phyloP scores from a whole-genome alignment of 1,284 basidiomycete genomes.

The Golubevia pallescens region DNA sequence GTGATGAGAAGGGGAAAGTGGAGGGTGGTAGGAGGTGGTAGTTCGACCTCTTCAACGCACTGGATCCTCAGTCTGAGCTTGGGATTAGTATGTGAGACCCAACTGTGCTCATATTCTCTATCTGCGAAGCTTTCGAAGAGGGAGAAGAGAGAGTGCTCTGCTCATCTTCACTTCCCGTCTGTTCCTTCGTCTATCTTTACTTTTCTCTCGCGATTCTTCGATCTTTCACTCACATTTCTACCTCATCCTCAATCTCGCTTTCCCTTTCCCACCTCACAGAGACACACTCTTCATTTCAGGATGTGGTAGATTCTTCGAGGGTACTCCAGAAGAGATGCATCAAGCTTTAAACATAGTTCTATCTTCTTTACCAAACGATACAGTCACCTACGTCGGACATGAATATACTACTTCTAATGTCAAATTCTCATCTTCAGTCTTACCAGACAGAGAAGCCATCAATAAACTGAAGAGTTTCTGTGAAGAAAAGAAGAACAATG shows the following conservation, averaged over 20 bases:
- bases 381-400: conserved; percentile 87
- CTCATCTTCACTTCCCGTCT: too few relatives aligned
- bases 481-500: conserved; percentile 54
- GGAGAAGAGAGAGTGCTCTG: too few relatives aligned
- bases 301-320: conserved; percentile 97
- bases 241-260: not conserved
- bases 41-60: conserved; percentile 2
- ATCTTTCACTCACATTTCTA: not conserved
- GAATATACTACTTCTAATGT: conserved; percentile 68
- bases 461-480: conserved; percentile 70
- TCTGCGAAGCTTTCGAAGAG: too few relatives aligned
- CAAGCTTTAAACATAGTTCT: conserved; percentile 75
- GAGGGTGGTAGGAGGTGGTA: not conserved
- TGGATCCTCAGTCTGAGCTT: too few relatives aligned
- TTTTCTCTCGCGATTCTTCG: not conserved
- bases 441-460: conserved; percentile 73
- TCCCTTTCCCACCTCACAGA: conserved; percentile 42
- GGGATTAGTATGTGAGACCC: not conserved
- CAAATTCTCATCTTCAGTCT: conserved; percentile 67
- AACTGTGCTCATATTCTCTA: conserved; percentile 1
- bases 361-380: conserved; percentile 76
- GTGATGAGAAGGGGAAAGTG: conserved; percentile 4
- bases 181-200: too few relatives aligned
- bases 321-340: conserved; percentile 84
- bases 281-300: conserved; percentile 94